These are phyloP conservation scores for Podospora didyma DNA, from an alignment of 495 filamentous ascomycete species.

Conservation along the genomic window DNA sequence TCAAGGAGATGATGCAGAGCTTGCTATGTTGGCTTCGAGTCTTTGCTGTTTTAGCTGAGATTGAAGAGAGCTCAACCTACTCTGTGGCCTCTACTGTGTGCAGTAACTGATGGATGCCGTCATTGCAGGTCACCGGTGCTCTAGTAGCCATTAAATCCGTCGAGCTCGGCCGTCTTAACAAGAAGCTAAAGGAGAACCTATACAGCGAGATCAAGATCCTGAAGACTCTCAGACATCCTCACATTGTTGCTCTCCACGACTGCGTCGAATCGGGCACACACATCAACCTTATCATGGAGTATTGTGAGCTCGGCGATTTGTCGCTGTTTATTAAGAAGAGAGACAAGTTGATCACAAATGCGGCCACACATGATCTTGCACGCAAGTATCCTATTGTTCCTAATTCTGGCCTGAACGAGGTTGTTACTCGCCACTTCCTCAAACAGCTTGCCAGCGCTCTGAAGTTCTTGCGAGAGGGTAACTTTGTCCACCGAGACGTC, in stretches of 20 bases:
- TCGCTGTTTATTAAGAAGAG: conserved; percentile 94
- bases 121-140: conserved; percentile 52
- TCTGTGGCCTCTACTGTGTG: neutral
- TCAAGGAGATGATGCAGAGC: neutral
- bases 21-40: neutral
- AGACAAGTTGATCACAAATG: conserved; percentile 68
- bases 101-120: conserved; percentile 37
- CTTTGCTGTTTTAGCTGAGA: too few relatives aligned
- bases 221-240: conserved; percentile 85
- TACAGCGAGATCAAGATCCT: conserved; percentile 93
- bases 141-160: conserved; percentile 95
- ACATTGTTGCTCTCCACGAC: conserved; percentile 93
- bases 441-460: conserved; percentile 94
- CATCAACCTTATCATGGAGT: conserved; percentile 98
- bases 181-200: conserved; percentile 93
- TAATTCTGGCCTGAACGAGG: conserved; percentile 83
- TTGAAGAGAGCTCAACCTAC: too few relatives aligned
- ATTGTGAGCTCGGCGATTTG: conserved; percentile 89
- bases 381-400: conserved; percentile 82
- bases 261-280: conserved; percentile 81
- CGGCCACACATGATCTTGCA: conserved; percentile 77
- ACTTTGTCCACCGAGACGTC: conserved; percentile 93
- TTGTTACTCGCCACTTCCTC: conserved; percentile 88
- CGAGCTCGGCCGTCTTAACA: conserved; percentile 81
- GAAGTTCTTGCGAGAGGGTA: conserved; percentile 75